Base-by-base conservation (phyloP, 1,284 basidiomycete species). In the Cronartium ribicola region DNA sequence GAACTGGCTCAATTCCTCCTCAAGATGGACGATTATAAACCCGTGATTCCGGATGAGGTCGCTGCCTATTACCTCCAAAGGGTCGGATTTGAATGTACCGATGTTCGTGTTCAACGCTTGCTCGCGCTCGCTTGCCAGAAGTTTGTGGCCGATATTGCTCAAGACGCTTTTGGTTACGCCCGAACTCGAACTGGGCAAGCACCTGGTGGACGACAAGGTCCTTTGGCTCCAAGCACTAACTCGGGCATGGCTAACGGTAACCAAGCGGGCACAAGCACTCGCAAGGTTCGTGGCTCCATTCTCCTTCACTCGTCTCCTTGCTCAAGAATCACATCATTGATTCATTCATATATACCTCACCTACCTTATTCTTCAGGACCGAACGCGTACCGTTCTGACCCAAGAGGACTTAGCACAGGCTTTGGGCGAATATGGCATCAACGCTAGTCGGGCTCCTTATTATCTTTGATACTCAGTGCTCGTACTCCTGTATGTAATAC, bases 361-460 rank as follows among this genome's bases (percentile, higher is more conserved):
- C 48, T 46, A 29, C 6, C n/a, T 59, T 36, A 41, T 67, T 39
- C 29, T 4, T 14, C 51, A 67, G 64, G 93, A 96, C 80, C 92
- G 93, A 80, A 92, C 92, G 48, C 88, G 92, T 77, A 98, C 96
- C n/a, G 93, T 94, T 0, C 83, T 99, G 76, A 97, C 93, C 5
- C 97, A 98, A 94, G 96, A 98, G 77, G 96, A 98, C 80, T 84
- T 98, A 62, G 90, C 89, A 76, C 86, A 93, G 6, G 96, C 96
- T 0, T 86, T 99, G 37, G 86, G 87, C 55, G 96, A 99, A 82
- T 97, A 98, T 80, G 95, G 96, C 5, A 93, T 97, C 78, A 94
- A 90, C 78, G 87, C 91, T n/a, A 88, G 90, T 80, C 94, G 94
- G 79, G 91, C 92, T 20, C 92, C 94, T 77, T 95, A 90, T 81